phyloP scores from a whole-genome alignment of 768 basidiomycete species.

The Tubosaeta sp. region DNA sequence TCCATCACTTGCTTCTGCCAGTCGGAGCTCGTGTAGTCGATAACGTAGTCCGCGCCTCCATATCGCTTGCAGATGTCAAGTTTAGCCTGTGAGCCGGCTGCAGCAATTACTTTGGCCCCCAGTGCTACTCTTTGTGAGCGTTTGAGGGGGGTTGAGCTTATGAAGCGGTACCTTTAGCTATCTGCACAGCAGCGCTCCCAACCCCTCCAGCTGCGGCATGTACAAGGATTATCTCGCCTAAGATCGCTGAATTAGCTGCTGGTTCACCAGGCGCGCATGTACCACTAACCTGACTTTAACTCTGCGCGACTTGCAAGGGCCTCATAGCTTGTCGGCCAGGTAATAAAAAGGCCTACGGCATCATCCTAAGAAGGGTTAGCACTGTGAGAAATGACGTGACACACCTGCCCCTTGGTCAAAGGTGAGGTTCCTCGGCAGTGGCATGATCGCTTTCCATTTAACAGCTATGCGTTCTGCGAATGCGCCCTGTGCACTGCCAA shows the following conservation, averaged over 20 bases:
- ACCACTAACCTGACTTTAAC: constrained; percentile 61
- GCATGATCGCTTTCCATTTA: constrained; percentile 46
- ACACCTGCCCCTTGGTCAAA: constrained; percentile 84
- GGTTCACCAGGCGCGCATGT: neutral
- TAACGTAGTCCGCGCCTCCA: constrained; percentile 78
- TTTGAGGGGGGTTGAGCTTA: neutral
- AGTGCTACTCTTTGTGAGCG: constrained; percentile 47
- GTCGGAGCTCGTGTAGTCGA: constrained; percentile 72
- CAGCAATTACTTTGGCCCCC: constrained; percentile 93
- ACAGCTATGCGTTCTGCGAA: constrained; percentile 74
- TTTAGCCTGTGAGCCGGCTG: constrained; percentile 77
- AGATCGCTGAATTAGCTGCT: constrained; percentile 3
- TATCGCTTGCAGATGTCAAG: constrained; percentile 68
- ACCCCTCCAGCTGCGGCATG: constrained; percentile 97
- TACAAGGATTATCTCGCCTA: constrained; percentile 89
- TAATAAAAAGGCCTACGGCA: constrained; percentile 66
- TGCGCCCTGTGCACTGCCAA: constrained; percentile 75
- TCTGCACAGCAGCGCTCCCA: constrained; percentile 86
- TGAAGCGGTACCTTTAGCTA: constrained; percentile 71
- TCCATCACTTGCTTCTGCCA: constrained; percentile 92
- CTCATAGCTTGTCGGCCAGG: constrained; percentile 92
- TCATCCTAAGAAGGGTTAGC: neutral
- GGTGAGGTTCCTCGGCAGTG: constrained; percentile 69
- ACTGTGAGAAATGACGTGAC: constrained; percentile 13
- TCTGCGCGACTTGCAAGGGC: constrained; percentile 83